A percentile compares a stretch with the other conserved stretches of the same genome.
Evolutionary conservation across 2,329 filamentous ascomycete species (phyloP).

Genomic region (Coleophoma crateriformis): DNA sequence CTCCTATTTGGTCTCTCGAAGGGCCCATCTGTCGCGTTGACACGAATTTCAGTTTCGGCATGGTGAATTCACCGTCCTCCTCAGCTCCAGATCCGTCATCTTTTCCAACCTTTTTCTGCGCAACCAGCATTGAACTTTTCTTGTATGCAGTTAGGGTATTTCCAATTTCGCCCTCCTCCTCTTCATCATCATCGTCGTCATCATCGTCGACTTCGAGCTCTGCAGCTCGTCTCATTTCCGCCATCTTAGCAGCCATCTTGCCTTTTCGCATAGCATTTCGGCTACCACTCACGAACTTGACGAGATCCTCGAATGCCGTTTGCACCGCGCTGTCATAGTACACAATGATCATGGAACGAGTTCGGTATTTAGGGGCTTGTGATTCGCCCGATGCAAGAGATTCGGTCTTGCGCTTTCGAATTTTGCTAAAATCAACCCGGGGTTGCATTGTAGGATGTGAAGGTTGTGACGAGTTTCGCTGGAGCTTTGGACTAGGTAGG

Average conservation of each 20-base stretch:
- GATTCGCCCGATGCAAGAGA: slow-evolving; percentile 24
- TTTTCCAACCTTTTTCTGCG: slow-evolving; percentile 4
- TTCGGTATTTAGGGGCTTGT: slow-evolving; percentile 46
- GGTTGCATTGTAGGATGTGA: slow-evolving; percentile 10
- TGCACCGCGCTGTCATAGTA: slow-evolving; percentile 90
- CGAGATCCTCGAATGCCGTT: slow-evolving; percentile 73
- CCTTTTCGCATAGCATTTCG: slow-evolving; percentile 83
- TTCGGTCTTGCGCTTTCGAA: slow-evolving; percentile 26
- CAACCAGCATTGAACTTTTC: slow-evolving; percentile 17
- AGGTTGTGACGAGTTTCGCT: slow-evolving; percentile 15
- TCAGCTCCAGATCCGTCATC: slow-evolving; percentile 1
- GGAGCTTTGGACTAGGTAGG: slow-evolving; percentile 7
- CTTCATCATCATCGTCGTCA: slow-evolving; percentile 34
- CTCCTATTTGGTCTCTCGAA: slow-evolving; percentile 15
- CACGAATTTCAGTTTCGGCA: slow-evolving; percentile 30
- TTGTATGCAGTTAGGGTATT: slow-evolving; percentile 1
- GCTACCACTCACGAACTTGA: slow-evolving; percentile 73
- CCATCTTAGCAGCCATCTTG: slow-evolving; percentile 75
- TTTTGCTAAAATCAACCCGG: slow-evolving; percentile 7
- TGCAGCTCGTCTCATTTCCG: slow-evolving; percentile 54
- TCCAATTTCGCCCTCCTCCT: slow-evolving; percentile 2
- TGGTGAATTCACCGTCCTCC: slow-evolving; percentile 19
- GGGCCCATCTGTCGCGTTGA: slow-evolving; percentile 33
- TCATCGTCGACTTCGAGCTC: slow-evolving; percentile 51
- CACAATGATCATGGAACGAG: slow-evolving; percentile 75